Base-by-base conservation (phyloP, 163 green algal genomes). In the Chloromonas sp. region DNA sequence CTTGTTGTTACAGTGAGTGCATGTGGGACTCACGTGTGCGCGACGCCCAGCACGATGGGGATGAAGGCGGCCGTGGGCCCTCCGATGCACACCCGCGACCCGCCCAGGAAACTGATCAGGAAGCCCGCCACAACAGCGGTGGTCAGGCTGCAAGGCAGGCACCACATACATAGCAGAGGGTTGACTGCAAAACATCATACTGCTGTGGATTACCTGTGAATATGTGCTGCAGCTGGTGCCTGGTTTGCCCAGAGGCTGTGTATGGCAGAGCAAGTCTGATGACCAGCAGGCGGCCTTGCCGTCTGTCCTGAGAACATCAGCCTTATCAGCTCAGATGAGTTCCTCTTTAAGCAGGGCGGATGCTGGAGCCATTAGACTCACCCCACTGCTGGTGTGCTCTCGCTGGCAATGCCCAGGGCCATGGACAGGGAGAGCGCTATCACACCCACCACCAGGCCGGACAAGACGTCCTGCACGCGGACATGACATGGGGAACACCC, bases 31-130 rank as follows among this genome's bases (percentile, higher is more conserved):
- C 71, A 79, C 74, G 83, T 11, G 60, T 87, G 84, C 76, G 86
- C 83, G 70, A 89, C 81, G 57, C 86, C 84, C 14, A 84, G 76
- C 62, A 87, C 86, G 81, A 89, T 89, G 80, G 84, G 84, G 60
- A 89, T 89, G 83, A 89, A 89, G 81, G 86, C 86, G 71, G 84
- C 86, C 60, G 86, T 89, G 81, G 86, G 86, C 15, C 86, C 86
- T 61, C 86, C 86, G 2, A 89, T 71, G n/a, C 66, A 78, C 59
- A 89, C 86, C 0, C 83, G 60, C 0, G 81, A 86, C 76, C 86
- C 86, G 1, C 83, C 86, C 80, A 89, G 86, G 3, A 58, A 36
- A 2, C 82, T 87, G 60, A 83, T 86, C 36, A 89, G 60, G 13
- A 87, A 78, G 60, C 86, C 86, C 15, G 83, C 79, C 77, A 89